phyloP scores from a whole-genome alignment of 108 stramenopile species.

The Epithemia pelagica region DNA sequence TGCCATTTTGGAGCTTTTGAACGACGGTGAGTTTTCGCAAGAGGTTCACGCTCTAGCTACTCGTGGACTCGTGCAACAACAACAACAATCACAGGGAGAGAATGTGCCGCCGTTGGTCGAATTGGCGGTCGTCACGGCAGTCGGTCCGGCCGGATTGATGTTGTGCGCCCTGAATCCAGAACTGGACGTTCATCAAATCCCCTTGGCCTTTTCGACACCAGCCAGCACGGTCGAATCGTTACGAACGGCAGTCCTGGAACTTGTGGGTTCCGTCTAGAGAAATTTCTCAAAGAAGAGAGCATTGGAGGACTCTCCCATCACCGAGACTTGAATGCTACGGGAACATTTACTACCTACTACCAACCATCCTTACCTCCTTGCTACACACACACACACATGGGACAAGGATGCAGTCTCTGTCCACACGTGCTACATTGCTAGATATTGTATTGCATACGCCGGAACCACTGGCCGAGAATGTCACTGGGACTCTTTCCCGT shows the following conservation, averaged over 20 bases:
- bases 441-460: too few species aligned
- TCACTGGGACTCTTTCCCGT: too few species aligned
- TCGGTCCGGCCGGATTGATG: constrained; percentile 17
- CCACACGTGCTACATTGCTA: too few species aligned
- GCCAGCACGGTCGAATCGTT: constrained; percentile 11
- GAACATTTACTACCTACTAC: too few species aligned
- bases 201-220: constrained; percentile 14
- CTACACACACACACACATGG: too few species aligned
- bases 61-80: not conserved
- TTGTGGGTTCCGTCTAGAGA: constrained; percentile 14
- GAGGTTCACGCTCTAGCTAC: not conserved
- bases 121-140: constrained; percentile 6
- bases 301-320: too few species aligned
- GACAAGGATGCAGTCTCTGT: too few species aligned
- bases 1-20: not conserved
- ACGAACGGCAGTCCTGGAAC: constrained; percentile 22
- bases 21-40: constrained; percentile 8
- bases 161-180: constrained; percentile 5
- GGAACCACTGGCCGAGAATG: too few species aligned
- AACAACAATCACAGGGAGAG: not conserved
- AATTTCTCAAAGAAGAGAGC: too few species aligned
- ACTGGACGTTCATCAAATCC: not conserved
- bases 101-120: constrained; percentile 4
- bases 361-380: too few species aligned
- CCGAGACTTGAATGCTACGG: too few species aligned